Evolutionary conservation across 108 stramenopile genomes (phyloP), one percentile per base, ranked within the genome.

Genomic region (Seminavis robusta): DNA sequence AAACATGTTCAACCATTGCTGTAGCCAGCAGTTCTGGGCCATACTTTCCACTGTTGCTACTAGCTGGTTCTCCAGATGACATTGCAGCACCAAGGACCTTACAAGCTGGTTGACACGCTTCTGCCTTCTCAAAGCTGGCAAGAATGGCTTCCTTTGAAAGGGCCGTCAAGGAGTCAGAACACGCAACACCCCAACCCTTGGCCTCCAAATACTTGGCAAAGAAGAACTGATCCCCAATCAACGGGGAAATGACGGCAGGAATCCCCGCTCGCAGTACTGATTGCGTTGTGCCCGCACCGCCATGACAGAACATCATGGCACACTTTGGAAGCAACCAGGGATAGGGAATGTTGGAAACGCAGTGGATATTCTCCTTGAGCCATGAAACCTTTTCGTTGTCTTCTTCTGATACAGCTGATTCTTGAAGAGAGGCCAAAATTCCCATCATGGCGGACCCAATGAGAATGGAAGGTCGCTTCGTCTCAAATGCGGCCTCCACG

Each of bases 141-240:
- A n/a, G n/a, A n/a, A n/a, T n/a, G n/a, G n/a, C n/a, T n/a, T n/a
- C n/a, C n/a, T n/a, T n/a, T n/a, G n/a, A n/a, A n/a, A n/a, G n/a
- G n/a, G n/a, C n/a, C n/a, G n/a, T n/a, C n/a, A n/a, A n/a, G n/a
- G n/a, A n/a, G n/a, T n/a, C n/a, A n/a, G n/a, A n/a, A n/a, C n/a
- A n/a, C n/a, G n/a, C n/a, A n/a, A n/a, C n/a, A n/a, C 66, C 60
- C 9, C 20, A 52, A n/a, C 50, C 42, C 15, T 54, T 59, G 17
- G 37, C 47, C 32, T 52, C 60, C 33, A 61, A 15, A 19, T 56
- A 40, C 13, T 21, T 15, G 8, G 46, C 63, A 13, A 38, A 30
- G 21, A 38, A 27, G 43, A 69, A 69, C 32, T 69, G 68, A 33
- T 69, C 68, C 0, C 59, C 60, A 47, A 69, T 56, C 24, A 69